Evolutionary conservation across 108 stramenopile genomes (phyloP).

Genomic region (Pseudonitzschia delicatissima): DNA sequence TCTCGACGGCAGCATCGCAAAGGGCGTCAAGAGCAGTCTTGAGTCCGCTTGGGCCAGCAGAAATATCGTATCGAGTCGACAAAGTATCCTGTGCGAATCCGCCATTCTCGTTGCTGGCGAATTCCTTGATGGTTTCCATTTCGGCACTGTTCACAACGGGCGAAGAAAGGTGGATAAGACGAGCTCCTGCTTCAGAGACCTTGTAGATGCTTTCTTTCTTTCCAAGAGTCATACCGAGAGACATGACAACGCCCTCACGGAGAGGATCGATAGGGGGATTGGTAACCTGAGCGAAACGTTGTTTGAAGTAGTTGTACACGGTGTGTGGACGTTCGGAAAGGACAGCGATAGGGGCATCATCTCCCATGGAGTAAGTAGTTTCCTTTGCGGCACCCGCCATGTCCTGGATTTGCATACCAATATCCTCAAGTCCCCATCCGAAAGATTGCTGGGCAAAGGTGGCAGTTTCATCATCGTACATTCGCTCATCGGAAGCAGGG

Average conservation of each 20-base stretch:
- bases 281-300: conserved; percentile 96
- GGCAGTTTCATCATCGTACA: conserved; percentile 79
- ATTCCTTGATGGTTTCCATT: conserved; percentile 62
- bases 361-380: conserved; percentile 97
- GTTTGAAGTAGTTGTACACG: conserved; percentile 97
- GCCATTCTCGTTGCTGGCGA: conserved; percentile 62
- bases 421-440: conserved; percentile 95
- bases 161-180: conserved; percentile 79
- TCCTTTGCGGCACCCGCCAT: conserved; percentile 94
- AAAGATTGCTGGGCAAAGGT: conserved; percentile 85
- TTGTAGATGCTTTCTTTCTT: conserved; percentile 93
- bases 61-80: conserved; percentile 82
- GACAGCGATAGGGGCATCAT: conserved; percentile 93
- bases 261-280: conserved; percentile 98
- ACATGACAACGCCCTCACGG: conserved; percentile 96
- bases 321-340: conserved; percentile 87
- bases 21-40: conserved; percentile 78
- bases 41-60: conserved; percentile 81
- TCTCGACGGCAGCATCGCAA: conserved; percentile 80
- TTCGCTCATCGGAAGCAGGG: conserved; percentile 42
- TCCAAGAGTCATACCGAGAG: conserved; percentile 92
- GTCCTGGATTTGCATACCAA: conserved; percentile 95
- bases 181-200: conserved; percentile 79
- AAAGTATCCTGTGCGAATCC: conserved; percentile 77
- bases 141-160: conserved; percentile 76